Evolutionary conservation across 768 basidiomycete genomes (phyloP), one percentile per base, ranked within the genome.

Genomic region (Pleurotus tuoliensis): DNA sequence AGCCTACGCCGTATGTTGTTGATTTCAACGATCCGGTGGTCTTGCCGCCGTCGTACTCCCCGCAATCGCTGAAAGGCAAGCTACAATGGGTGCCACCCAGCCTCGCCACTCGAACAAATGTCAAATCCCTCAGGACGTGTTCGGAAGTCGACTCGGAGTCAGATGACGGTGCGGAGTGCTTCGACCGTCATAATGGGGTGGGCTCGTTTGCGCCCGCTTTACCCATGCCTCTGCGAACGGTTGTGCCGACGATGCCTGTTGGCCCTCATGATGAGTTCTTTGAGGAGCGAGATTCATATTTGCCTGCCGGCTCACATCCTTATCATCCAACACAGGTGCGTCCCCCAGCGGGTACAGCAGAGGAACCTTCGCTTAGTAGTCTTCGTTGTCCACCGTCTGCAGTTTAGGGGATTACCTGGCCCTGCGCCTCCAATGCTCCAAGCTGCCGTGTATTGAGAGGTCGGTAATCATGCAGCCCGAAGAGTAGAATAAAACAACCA

Each of bases 11-110:
- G 2, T 76, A 76, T 55, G 60, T 71, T 12, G 72, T 76, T 16
- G 75, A 70, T 16, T 78, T 77, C 60, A 70, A 64, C 46, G 61
- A 71, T 1, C 76, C 76, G 13, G 65, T 71, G 13, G 63, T 77
- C 9, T 55, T 40, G 59, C 59, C 1, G 16, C 51, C 27, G 37
- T 38, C n/a, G 12, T 34, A 34, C 7, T 34, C 30, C 20, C 30
- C 38, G 37, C 30, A 52, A 18, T 25, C 45, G 24, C 40, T 9
- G 45, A 50, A 27, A 25, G 24, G 9, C 13, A 73, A 68, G 57
- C 61, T 76, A 11, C 69, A 73, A 51, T 79, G 76, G 76, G 70
- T 78, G 68, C 76, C 76, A 5, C 72, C 69, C 5, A 76, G 73
- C 57, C 64, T 75, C 39, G 62, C 64, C 13, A 61, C 66, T 0